Evolutionary conservation across 73 alveolate species (phyloP), one percentile per base, ranked within the genome.

Genomic region (Paramecium sonneborni): DNA sequence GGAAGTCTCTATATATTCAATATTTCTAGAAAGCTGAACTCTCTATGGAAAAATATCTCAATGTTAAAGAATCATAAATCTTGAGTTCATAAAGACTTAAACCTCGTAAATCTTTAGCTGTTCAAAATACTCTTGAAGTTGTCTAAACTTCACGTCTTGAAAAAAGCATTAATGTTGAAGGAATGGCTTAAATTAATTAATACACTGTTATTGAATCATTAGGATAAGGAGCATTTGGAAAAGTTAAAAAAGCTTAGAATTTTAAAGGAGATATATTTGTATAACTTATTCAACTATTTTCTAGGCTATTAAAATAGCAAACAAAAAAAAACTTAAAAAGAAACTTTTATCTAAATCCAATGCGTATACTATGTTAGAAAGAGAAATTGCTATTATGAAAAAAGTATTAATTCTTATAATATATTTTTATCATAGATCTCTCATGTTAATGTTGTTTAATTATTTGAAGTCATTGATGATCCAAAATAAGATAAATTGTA

Each of bases 331-430:
- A 72, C 57, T 88, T 34, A 88, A 88, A 70, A 88, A 82, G 76
- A 88, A 69, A 70, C 88, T 88, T 5, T 68, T 88, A 69, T 44
- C 91, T 26, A 88, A 88, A 70, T 56, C 87, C 11, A 88, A 72
- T 88, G 94, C 94, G 9, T 88, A 62, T 38, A 69, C 94, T 11
- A 46, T 88, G 87, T 62, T 88, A 15, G 94, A 88, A 70, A 88
- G 94, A 70, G 94, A 88, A 52, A 82, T 88, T 26, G 94, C 94
- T 9, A 88, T 88, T n/a, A 88, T 88, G 94, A 88, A 88, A 57
- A 88, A 88, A 44, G 90, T 79, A 79, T 23, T 34, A 8, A 38
- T 4, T 35, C 12, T 26, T 35, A 12, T n/a, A n/a, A n/a, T n/a
- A 74, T 34, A 21, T 74, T n/a, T 74, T 32, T 6, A 9, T 38